Evolutionary conservation across 257 asterid genomes (phyloP), one percentile per base, ranked within the genome.

Genomic region (Solanum piurae): DNA sequence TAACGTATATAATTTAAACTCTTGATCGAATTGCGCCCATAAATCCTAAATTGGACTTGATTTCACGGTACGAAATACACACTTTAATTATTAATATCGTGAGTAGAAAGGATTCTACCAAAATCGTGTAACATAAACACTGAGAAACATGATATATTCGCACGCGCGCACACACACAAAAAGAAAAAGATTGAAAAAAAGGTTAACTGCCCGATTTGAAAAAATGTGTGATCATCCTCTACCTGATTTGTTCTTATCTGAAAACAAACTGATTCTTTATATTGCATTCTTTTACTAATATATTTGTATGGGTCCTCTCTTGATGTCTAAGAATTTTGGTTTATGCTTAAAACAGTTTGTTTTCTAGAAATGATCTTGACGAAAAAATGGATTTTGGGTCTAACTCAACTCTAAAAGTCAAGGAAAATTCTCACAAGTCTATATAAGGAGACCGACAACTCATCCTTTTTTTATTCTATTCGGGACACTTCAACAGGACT

Each of bases 81-180:
- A 42, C 23, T 79, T 80, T n/a, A 80, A 49, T 46, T 46, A 49
- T 49, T 46, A 46, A 37, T 80, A 80, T 80, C 68, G 29, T 29
- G 18, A 80, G 5, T 80, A 9, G 6, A 49, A 80, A 29, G 69
- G 69, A 46, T 46, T 46, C 68, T 46, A 80, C 68, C 69, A 46
- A 46, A 46, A 29, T 27, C 8, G 40, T 44, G 85, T 80, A 80
- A 46, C 66, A 80, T 80, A 80, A 46, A 80, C 85, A 31, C 42
- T 16, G 4, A 80, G 69, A 80, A 46, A 80, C 14, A 29, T 46
- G 66, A 52, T 46, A 31, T 46, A 29, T 16, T 33, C n/a, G 23
- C 29, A 10, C 49, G 14, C 18, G 12, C 7, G 42, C 82, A 0
- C n/a, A 36, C 12, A 34, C 9, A 73, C 16, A 73, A 34, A 36